A percentile compares a stretch with the other conserved stretches of the same genome.
phyloP scores from a whole-genome alignment of 805 yeast species.

The Lipomyces sp. region DNA sequence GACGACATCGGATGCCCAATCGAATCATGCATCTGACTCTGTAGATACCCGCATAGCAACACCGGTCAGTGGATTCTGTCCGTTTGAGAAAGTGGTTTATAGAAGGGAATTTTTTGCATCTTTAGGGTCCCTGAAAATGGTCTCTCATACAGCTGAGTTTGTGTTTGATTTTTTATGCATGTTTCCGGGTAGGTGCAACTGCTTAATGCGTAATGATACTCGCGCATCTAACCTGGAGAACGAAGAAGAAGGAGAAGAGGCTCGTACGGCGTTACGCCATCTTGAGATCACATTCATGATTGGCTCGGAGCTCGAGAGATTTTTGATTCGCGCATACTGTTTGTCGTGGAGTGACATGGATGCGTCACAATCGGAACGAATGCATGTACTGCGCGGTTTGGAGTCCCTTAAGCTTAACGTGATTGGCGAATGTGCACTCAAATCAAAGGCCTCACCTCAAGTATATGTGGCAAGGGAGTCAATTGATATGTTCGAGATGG shows the following conservation, averaged over 20 bases:
- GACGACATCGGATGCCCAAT: neutral
- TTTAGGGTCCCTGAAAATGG: neutral
- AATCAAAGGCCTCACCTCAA: neutral
- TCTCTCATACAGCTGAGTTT: constrained; percentile 4
- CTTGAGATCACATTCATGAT: neutral
- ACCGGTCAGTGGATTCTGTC: neutral
- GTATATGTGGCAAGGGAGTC: constrained; percentile 1
- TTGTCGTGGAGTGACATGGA: neutral
- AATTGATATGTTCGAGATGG: neutral
- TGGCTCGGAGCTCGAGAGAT: neutral
- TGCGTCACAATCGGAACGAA: neutral
- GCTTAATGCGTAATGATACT: neutral
- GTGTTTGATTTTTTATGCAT: constrained; percentile 1
- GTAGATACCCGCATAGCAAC: neutral
- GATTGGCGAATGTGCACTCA: neutral
- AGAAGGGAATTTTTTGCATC: neutral
- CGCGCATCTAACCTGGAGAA: neutral
- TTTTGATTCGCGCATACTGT: neutral
- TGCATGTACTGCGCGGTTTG: constrained; percentile 4
- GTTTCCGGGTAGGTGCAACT: neutral
- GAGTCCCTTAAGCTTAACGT: neutral
- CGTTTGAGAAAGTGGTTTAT: neutral
- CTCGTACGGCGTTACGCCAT: neutral
- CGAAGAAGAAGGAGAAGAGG: neutral
- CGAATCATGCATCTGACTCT: neutral